A percentile compares a stretch with the other conserved stretches of the same genome.
These are phyloP conservation scores for Xylariales sp. DNA, from an alignment of 2,329 filamentous ascomycete genomes.

Conservation along the genomic window DNA sequence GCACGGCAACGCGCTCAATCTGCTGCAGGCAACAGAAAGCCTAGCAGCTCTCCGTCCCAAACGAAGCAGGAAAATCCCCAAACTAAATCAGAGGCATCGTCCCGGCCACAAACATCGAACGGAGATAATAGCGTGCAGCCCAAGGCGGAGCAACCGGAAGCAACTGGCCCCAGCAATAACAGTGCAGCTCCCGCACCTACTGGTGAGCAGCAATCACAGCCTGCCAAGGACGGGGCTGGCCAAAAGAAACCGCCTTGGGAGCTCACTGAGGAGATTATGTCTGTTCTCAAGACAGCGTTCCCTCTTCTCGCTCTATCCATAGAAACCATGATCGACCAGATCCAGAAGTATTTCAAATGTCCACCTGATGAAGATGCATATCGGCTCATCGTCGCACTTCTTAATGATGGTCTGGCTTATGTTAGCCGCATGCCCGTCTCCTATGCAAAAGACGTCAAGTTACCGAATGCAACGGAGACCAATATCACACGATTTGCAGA, in stretches of 20 bases:
- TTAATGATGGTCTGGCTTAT: constrained; percentile 95
- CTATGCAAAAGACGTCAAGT: constrained; percentile 90
- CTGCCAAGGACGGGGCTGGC: constrained; percentile 48
- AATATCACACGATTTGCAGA: constrained; percentile 98
- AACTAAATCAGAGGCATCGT: constrained; percentile 53
- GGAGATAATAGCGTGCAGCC: constrained; percentile 56
- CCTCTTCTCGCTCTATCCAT: constrained; percentile 94
- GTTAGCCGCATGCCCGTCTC: constrained; percentile 87
- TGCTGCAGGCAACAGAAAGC: constrained; percentile 57
- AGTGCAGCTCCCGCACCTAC: constrained; percentile 40
- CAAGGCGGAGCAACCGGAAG: constrained; percentile 60
- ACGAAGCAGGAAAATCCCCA: constrained; percentile 66
- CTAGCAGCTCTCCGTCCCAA: constrained; percentile 60
- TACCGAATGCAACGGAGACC: constrained; percentile 89
- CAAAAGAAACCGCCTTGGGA: constrained; percentile 92
- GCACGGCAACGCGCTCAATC: constrained; percentile 63
- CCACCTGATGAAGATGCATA: constrained; percentile 98
- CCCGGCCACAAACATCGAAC: constrained; percentile 64
- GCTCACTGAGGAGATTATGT: constrained; percentile 94
- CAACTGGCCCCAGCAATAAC: constrained; percentile 42
- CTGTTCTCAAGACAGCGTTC: constrained; percentile 95
- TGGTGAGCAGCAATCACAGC: constrained; percentile 44
- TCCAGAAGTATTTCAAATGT: constrained; percentile 99
- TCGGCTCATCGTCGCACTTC: constrained; percentile 92
- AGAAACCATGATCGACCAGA: constrained; percentile 99